Percentiles rank a stretch among this genome's conserved stretches.
Conservation (phyloP, 306 rosid species). For the Arachis hypogaea region DNA sequence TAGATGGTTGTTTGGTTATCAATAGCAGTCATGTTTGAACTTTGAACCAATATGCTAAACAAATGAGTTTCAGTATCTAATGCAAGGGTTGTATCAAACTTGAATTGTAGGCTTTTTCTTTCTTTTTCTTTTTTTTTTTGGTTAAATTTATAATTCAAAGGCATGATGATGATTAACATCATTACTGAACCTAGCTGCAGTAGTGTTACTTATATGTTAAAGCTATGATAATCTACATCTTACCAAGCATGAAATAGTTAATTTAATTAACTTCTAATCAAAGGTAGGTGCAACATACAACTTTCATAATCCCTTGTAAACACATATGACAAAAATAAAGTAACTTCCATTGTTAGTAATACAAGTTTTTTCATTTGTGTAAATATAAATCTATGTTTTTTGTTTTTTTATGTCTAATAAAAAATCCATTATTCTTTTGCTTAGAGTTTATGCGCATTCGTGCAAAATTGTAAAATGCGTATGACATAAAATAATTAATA, state of each 20-base stretch:
- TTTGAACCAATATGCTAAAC: conserved; percentile 29
- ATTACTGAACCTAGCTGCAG: conserved; percentile 2
- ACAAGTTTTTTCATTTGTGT: too few species aligned
- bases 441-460: too few species aligned
- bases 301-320: not conserved
- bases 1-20: conserved; percentile 22
- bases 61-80: not conserved
- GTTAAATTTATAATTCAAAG: too few species aligned
- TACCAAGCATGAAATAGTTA: conserved; percentile 15
- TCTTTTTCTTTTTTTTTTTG: too few species aligned
- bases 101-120: not conserved
- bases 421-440: too few species aligned
- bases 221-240: conserved; percentile 13
- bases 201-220: conserved; percentile 6
- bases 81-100: conserved; percentile 5
- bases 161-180: not conserved
- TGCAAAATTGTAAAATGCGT: too few species aligned
- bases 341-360: too few species aligned
- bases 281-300: not conserved
- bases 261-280: conserved; percentile 15
- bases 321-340: too few species aligned
- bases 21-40: conserved; percentile 19
- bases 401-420: too few species aligned
- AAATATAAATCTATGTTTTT: too few species aligned
- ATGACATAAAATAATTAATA: too few species aligned